Evolutionary conservation across 306 rosid species (phyloP).

Genomic region (Ochetophila trinervis): DNA sequence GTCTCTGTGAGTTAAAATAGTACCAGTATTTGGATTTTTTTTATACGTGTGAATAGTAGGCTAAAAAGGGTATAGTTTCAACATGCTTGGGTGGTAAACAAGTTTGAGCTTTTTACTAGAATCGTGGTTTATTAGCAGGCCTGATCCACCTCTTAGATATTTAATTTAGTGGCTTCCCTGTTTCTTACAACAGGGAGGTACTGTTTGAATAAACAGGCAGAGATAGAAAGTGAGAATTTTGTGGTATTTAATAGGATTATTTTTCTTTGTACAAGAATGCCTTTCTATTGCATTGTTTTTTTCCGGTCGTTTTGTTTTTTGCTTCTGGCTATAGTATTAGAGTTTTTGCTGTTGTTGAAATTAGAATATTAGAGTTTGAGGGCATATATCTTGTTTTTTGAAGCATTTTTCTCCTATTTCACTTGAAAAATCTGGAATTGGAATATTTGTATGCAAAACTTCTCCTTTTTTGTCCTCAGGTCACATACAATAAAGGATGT

Average conservation of each 20-base stretch:
- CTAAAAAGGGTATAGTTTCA: no score
- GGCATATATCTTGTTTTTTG: not conserved
- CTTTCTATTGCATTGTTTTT: not conserved
- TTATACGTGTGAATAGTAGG: no score
- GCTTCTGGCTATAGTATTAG: conserved; percentile 3
- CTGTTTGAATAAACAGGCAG: not conserved
- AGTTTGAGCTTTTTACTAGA: no score
- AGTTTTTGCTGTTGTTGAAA: not conserved
- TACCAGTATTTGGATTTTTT: no score
- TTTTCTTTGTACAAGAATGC: not conserved
- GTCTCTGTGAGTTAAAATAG: not conserved
- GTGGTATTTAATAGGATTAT: not conserved
- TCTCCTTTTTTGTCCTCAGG: conserved; percentile 53
- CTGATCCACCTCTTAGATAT: no score
- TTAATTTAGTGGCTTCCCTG: no score
- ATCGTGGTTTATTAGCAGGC: no score
- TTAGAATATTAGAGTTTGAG: not conserved
- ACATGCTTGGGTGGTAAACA: no score
- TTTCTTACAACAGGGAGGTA: no score
- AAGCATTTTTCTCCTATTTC: not conserved
- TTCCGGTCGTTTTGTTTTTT: conserved; percentile 3
- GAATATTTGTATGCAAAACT: conserved; percentile 44
- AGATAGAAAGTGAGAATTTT: not conserved
- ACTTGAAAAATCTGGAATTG: conserved; percentile 30
- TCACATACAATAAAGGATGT: conserved; percentile 63